Conservation (phyloP, 768 basidiomycete species). For the Pseudohyphozyma bogoriensis region DNA sequence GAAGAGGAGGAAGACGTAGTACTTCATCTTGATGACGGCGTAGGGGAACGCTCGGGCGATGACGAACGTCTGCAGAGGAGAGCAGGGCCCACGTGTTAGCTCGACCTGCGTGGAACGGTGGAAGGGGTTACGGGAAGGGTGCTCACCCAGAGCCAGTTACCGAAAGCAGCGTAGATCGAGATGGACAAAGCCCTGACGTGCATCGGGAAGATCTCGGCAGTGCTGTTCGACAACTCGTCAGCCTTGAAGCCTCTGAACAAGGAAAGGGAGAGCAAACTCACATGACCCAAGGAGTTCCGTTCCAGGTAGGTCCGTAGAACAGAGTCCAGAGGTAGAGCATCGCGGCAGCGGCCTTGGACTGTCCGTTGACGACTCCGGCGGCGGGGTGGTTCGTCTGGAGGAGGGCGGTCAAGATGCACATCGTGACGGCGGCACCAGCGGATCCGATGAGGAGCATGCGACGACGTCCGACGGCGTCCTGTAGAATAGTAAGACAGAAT, state of each 20-base stretch:
- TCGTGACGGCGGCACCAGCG: constrained; percentile 41
- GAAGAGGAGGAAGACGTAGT: too few species aligned
- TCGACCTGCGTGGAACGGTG: too few species aligned
- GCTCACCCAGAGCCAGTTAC: constrained; percentile 30
- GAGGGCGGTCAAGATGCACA: constrained; percentile 38
- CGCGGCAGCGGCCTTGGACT: constrained; percentile 30
- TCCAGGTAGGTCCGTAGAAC: constrained; percentile 37
- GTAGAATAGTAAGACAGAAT: too few species aligned
- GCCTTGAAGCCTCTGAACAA: too few species aligned
- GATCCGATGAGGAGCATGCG: constrained; percentile 42
- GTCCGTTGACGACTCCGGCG: constrained; percentile 24
- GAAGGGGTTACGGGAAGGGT: too few species aligned
- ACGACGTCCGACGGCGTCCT: constrained; percentile 24
- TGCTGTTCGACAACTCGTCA: too few species aligned
- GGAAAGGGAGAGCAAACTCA: too few species aligned
- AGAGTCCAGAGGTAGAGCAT: constrained; percentile 29
- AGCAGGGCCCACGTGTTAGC: too few species aligned
- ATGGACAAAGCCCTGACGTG: constrained; percentile 36
- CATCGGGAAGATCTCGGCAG: too few species aligned
- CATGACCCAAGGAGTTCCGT: constrained; percentile 47
- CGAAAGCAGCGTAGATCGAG: constrained; percentile 29
- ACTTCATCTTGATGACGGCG: constrained; percentile 29
- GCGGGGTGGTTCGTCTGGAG: constrained; percentile 31
- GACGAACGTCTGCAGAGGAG: constrained; percentile 36
- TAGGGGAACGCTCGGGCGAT: constrained; percentile 37